Conservation (phyloP, 169 alveolate species). For the Cystoisospora suis region DNA sequence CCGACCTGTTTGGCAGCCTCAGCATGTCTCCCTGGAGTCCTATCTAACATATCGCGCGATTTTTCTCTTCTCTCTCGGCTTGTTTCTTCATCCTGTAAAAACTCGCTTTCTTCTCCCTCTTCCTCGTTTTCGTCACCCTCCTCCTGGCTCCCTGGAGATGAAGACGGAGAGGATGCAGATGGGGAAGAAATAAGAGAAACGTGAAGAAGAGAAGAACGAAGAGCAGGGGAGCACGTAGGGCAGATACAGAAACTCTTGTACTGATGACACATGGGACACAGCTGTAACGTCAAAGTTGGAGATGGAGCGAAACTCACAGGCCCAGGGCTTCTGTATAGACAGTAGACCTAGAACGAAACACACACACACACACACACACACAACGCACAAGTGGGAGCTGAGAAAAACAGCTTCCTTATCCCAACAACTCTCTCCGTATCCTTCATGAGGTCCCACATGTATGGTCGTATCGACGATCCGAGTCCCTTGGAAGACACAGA, state of each 20-base stretch:
- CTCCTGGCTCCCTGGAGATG: neutral
- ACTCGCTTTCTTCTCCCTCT: neutral
- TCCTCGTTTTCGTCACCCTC: neutral
- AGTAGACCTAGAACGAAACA: slow-evolving; percentile 12
- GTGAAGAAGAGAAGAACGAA: neutral
- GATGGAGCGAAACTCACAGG: slow-evolving; percentile 33
- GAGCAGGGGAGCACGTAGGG: neutral
- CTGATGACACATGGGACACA: neutral
- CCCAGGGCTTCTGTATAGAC: slow-evolving; percentile 22
- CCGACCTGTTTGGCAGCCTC: no score
- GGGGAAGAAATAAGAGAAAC: neutral
- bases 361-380: no score
- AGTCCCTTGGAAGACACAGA: no score
- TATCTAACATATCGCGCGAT: no score
- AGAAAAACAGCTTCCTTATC: no score
- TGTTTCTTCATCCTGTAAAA: no score
- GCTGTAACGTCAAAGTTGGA: neutral
- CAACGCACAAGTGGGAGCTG: no score
- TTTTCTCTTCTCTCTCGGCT: no score
- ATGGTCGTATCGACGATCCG: no score
- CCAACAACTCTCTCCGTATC: no score
- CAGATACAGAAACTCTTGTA: neutral
- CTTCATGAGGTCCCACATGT: no score
- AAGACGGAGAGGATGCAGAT: neutral
- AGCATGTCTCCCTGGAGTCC: no score